Percentiles rank a stretch among this genome's conserved stretches.
These are phyloP conservation scores for Colletotrichum endophyticum DNA, from an alignment of 2,329 filamentous ascomycete species.

Conservation along the genomic window DNA sequence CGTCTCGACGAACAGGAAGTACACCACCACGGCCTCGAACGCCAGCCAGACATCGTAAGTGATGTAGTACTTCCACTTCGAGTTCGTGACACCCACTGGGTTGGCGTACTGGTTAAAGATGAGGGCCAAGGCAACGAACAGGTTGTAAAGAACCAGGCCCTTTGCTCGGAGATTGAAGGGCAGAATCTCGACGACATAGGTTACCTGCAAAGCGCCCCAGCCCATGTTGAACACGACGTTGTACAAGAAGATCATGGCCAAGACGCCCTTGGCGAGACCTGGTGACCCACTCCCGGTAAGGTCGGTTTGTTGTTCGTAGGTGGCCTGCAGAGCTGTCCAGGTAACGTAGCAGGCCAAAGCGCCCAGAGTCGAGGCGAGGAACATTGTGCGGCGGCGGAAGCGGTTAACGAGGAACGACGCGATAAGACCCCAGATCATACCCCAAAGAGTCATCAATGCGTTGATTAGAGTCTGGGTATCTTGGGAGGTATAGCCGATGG, in stretches of 20 bases:
- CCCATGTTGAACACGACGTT: conserved; percentile 37
- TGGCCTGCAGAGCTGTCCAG: conserved; percentile 21
- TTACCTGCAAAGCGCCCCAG: conserved; percentile 44
- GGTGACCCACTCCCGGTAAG: conserved; percentile 8
- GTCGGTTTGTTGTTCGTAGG: conserved; percentile 24
- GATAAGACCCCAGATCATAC: conserved; percentile 4
- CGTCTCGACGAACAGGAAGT: conserved; percentile 23
- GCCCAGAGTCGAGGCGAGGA: conserved; percentile 36
- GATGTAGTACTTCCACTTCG: conserved; percentile 41
- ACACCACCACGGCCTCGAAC: conserved; percentile 11
- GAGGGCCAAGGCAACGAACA: conserved; percentile 23
- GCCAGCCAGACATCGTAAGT: conserved; percentile 30
- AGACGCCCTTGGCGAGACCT: conserved; percentile 24
- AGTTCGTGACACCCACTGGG: conserved; percentile 6
- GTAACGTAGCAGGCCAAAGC: conserved; percentile 21
- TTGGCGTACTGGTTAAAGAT: conserved; percentile 18
- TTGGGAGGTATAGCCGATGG: conserved; percentile 30
- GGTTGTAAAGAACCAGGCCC: conserved; percentile 33
- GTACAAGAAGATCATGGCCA: conserved; percentile 38
- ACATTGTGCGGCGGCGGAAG: conserved; percentile 17
- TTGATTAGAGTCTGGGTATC: conserved; percentile 36
- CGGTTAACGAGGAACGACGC: conserved; percentile 36
- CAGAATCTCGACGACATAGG: conserved; percentile 50
- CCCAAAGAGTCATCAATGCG: conserved; percentile 25
- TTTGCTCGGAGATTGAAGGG: conserved; percentile 37